Evolutionary conservation across 352 stramenopile species (phyloP), one percentile per base, ranked within the genome.

Genomic region (Phytophthora foliorum): DNA sequence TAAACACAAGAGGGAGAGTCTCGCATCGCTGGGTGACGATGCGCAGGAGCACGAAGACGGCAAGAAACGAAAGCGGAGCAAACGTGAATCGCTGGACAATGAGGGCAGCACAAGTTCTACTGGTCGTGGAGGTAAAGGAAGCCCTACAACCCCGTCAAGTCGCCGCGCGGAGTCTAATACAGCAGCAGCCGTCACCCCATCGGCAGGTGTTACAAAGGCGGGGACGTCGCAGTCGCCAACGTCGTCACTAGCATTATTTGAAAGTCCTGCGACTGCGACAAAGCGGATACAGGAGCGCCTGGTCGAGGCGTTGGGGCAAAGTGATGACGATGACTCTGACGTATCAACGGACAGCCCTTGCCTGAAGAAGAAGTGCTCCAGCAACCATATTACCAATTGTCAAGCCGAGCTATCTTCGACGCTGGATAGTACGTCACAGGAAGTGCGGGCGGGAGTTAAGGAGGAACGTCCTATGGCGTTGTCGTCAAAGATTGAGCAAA

Each of bases 261-360:
- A 89, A 49, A 89, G 78, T 31, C 78, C 78, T 22, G 66, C 68
- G 39, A 80, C 70, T 19, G 72, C 74, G n/a, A 66, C 72, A n/a
- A 78, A 81, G 51, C 59, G 74, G 45, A 85, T 82, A 49, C 81
- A 89, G 56, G 64, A 83, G 59, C 77, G 81, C 32, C 53, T 88
- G 22, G 69, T 81, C 11, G 81, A 89, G 38, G 81, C 66, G 17
- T 68, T 88, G 17, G 79, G 79, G 0, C 67, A 85, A 48, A 89
- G 81, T 22, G 81, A 89, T 45, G 81, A 89, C 4, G 80, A 81
- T 4, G 80, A 89, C 17, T 78, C 65, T 0, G 74, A 80, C 22
- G 52, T 57, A 2, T 70, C 54, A 19, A 59, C 27, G 17, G 17
- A 24, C 45, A 72, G 53, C 14, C 51, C 57, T 54, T 58, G 57